phyloP scores from a whole-genome alignment of 2,329 filamentous ascomycete genomes.

The Ceratocystis papillata region DNA sequence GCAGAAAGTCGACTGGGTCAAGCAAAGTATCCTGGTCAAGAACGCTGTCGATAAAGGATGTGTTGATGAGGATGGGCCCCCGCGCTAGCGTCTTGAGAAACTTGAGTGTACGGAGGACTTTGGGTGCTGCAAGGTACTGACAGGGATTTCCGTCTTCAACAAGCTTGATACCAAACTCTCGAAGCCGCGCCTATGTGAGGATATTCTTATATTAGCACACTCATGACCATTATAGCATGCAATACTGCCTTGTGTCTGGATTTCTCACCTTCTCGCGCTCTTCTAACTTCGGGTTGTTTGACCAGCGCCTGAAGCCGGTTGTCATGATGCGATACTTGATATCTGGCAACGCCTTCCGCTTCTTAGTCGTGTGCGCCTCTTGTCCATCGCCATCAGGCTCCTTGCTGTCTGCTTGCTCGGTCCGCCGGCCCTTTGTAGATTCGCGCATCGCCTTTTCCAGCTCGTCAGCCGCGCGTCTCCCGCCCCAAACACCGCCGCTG shows the following conservation, averaged over 20 bases:
- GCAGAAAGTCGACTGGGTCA: conserved; percentile 51
- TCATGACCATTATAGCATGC: not conserved
- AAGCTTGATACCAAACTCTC: conserved; percentile 70
- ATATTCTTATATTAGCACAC: conserved; percentile 25
- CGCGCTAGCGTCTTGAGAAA: conserved; percentile 80
- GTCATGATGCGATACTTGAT: conserved; percentile 57
- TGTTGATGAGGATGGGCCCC: conserved; percentile 65
- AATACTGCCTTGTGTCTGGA: conserved; percentile 21
- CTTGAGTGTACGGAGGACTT: conserved; percentile 81
- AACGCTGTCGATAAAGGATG: conserved; percentile 66
- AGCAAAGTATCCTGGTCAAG: conserved; percentile 58
- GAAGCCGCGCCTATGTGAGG: conserved; percentile 56
- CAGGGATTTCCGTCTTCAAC: conserved; percentile 65
- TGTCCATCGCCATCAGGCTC: conserved; percentile 42
- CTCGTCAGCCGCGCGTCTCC: conserved; percentile 50
- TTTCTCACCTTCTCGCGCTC: conserved; percentile 63
- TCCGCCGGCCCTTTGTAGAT: not conserved
- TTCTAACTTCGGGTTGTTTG: conserved; percentile 60
- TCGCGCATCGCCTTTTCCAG: conserved; percentile 40
- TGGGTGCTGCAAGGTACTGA: conserved; percentile 78
- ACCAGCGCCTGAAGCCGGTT: conserved; percentile 77
- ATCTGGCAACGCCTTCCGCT: conserved; percentile 37
- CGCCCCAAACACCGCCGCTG: conserved; percentile 48
- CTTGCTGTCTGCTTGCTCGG: conserved; percentile 32
- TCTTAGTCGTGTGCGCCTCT: conserved; percentile 48